phyloP scores from a whole-genome alignment of 192 early-diverging fungal species.

The Coemansia sp. region DNA sequence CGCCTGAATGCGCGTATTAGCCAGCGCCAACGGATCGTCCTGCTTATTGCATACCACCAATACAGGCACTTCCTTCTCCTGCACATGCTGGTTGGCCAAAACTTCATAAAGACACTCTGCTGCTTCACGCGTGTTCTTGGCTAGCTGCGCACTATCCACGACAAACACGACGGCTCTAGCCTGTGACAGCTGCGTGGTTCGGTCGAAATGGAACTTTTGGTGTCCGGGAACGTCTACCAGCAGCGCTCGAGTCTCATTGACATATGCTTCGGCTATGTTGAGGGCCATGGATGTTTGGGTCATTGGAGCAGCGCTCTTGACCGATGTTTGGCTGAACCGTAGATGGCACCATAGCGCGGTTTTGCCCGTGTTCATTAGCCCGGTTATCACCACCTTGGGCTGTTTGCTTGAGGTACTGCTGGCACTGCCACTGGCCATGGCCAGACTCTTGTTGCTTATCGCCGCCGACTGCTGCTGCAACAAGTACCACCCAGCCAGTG shows the following conservation, averaged over 20 bases:
- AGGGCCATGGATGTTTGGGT: conserved; percentile 47
- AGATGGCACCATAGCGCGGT: conserved; percentile 44
- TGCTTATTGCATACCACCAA: conserved; percentile 83
- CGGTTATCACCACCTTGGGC: conserved; percentile 30
- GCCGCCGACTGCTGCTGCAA: conserved; percentile 37
- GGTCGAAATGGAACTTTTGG: conserved; percentile 73
- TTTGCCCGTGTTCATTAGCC: conserved; percentile 36
- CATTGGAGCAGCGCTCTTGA: conserved; percentile 12
- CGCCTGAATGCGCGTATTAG: conserved; percentile 62
- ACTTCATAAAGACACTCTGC: conserved; percentile 84
- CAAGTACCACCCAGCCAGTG: conserved; percentile 21
- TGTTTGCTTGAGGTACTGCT: conserved; percentile 9
- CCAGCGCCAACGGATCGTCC: conserved; percentile 70
- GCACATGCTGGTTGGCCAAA: conserved; percentile 62
- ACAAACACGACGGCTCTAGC: conserved; percentile 75
- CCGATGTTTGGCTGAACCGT: conserved; percentile 19
- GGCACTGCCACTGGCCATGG: conserved; percentile 18
- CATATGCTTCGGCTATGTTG: conserved; percentile 20
- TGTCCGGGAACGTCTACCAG: conserved; percentile 89
- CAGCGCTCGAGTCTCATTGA: conserved; percentile 25
- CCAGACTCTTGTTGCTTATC: conserved; percentile 34
- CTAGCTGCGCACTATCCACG: conserved; percentile 67
- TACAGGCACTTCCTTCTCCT: conserved; percentile 59
- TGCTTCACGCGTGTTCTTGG: conserved; percentile 54
- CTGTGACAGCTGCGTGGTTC: conserved; percentile 65